phyloP scores from a whole-genome alignment of 768 basidiomycete genomes.

The Podaxis sp. region DNA sequence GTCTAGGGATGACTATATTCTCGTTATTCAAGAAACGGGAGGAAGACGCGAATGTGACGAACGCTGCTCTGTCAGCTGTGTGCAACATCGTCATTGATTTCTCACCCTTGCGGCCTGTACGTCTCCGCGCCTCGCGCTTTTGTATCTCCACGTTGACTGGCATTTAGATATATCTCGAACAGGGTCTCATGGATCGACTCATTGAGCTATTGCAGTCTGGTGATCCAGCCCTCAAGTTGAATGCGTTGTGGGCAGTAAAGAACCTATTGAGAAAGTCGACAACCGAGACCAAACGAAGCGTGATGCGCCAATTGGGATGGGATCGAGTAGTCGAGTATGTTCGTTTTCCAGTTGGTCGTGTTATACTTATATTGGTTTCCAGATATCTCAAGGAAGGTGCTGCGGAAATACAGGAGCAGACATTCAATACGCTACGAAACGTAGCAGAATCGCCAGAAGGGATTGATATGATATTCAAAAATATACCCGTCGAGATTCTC shows the following conservation, averaged over 20 bases:
- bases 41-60: conserved; percentile 69
- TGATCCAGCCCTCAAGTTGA: conserved; percentile 59
- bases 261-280: conserved; percentile 72
- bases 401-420: conserved; percentile 65
- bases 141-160: not conserved
- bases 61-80: conserved; percentile 69
- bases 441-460: conserved; percentile 64
- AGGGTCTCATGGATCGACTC: conserved; percentile 66
- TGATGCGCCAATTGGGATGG: conserved; percentile 77
- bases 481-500: conserved; percentile 34
- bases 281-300: conserved; percentile 55
- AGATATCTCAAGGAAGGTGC: conserved; percentile 59
- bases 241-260: conserved; percentile 84
- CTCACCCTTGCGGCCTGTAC: conserved; percentile 72
- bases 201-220: conserved; percentile 48
- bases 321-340: conserved; percentile 52
- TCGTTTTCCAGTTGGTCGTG: not conserved
- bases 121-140: conserved; percentile 25
- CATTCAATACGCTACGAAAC: conserved; percentile 63
- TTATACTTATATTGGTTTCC: conserved; percentile 3
- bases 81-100: conserved; percentile 89
- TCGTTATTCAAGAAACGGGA: conserved; percentile 35
- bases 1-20: conserved; percentile 71
- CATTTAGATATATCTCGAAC: conserved; percentile 59
- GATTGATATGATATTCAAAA: conserved; percentile 57